Evolutionary conservation across 2,329 filamentous ascomycete species (phyloP), one percentile per base, ranked within the genome.

Genomic region (Cladosporium austrohemisphaericum): DNA sequence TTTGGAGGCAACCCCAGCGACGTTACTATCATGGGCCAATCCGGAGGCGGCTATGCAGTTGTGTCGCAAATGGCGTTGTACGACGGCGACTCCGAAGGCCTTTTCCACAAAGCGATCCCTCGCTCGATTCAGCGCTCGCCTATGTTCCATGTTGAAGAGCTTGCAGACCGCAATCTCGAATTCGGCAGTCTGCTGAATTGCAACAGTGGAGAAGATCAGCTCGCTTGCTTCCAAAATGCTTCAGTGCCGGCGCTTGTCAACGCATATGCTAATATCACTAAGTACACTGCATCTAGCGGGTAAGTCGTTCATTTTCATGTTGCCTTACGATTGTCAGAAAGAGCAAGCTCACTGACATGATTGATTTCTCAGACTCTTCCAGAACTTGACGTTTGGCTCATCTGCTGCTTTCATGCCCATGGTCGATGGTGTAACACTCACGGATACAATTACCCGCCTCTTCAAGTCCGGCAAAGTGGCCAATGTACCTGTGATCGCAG

Each of bases 31-130:
- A 54, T 59, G 36, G 58, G 58, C 0, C 63, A 76, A 35, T 81
- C 77, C 57, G 81, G 81, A 25, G 81, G 81, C n/a, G 57, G 50
- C 13, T 47, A 31, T 5, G 43, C 32, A 5, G 25, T 47, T 1
- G 43, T 38, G 7, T 47, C 43, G 5, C 43, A 47, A 11, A 22
- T 47, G 33, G 43, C 43, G n/a, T n/a, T 47, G 11, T 47, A 47
- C 23, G 33, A 47, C 13, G 43, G 43, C 4, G 23, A 37, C 3
- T 37, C 43, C 14, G 18, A 29, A n/a, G 46, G 46, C 9, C 20
- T 49, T 9, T 49, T 49, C 36, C 25, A 49, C 2, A 40, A 49
- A 19, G 46, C 46, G 5, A 41, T 49, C 5, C 33, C 43, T 6
- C 18, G 43, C 6, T 47, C 43, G 2, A 36, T 47, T 10, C 43